phyloP scores from a whole-genome alignment of 768 basidiomycete species.

The Phlegmacium glaucopus region DNA sequence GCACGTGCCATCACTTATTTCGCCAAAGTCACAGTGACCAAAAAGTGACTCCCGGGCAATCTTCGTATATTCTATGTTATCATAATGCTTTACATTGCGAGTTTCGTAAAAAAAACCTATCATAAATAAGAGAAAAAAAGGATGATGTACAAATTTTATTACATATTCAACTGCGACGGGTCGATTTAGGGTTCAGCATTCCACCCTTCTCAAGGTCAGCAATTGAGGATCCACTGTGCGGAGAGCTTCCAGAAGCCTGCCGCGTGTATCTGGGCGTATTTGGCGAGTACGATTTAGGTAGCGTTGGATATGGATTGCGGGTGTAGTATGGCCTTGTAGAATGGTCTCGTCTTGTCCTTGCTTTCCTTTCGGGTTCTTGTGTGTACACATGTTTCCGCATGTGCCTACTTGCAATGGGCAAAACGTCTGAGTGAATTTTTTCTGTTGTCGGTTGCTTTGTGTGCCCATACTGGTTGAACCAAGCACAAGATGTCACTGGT shows the following conservation, averaged over 20 bases:
- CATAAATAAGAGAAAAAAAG: slow-evolving; percentile 17
- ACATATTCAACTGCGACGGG: slow-evolving; percentile 14
- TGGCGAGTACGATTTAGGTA: slow-evolving; percentile 9
- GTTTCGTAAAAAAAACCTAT: slow-evolving; percentile 1
- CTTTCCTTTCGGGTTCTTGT: slow-evolving; percentile 25
- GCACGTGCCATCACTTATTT: not conserved
- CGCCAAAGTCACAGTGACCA: not conserved
- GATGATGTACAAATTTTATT: slow-evolving; percentile 11
- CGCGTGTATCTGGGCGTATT: slow-evolving; percentile 22
- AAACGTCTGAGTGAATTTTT: slow-evolving; percentile 33
- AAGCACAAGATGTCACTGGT: slow-evolving; percentile 68
- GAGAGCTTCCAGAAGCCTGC: slow-evolving; percentile 31
- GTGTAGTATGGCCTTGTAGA: slow-evolving; percentile 14
- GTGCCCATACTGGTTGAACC: slow-evolving; percentile 57
- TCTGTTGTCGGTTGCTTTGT: slow-evolving; percentile 33
- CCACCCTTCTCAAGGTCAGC: slow-evolving; percentile 38
- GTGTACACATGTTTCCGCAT: slow-evolving; percentile 17
- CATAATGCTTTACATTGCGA: slow-evolving; percentile 6
- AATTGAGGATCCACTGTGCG: slow-evolving; percentile 29
- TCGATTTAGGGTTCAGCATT: slow-evolving; percentile 39
- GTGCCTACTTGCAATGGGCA: slow-evolving; percentile 29
- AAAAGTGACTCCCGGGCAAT: not conserved
- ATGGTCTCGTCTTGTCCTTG: slow-evolving; percentile 18
- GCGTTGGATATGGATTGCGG: slow-evolving; percentile 17
- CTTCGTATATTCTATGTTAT: slow-evolving; percentile 1